Percentiles rank a stretch among this genome's conserved stretches.
phyloP scores from a whole-genome alignment of 768 basidiomycete genomes.

The Brasilioporus rufonigricans region DNA sequence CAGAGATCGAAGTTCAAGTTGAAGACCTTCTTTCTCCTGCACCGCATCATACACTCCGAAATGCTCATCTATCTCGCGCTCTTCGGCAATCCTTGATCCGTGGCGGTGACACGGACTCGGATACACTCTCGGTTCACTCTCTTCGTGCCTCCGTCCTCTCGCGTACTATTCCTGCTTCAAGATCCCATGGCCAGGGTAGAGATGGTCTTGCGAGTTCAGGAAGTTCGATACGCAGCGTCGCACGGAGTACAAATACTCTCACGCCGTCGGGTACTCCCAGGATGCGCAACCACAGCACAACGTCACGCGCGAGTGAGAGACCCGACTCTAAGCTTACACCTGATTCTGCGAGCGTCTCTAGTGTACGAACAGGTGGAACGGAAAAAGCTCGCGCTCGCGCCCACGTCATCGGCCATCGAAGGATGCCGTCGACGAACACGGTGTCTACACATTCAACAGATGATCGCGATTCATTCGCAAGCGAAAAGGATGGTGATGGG shows the following conservation, averaged over 20 bases:
- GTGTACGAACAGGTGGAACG: slow-evolving; percentile 22
- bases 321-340: slow-evolving; percentile 79
- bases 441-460: slow-evolving; percentile 7
- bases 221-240: slow-evolving; percentile 45
- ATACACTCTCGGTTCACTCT: slow-evolving; percentile 45
- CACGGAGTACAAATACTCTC: slow-evolving; percentile 38
- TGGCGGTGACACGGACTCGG: slow-evolving; percentile 34
- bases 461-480: background rate
- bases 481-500: slow-evolving; percentile 3
- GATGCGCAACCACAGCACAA: slow-evolving; percentile 27
- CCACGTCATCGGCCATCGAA: slow-evolving; percentile 19
- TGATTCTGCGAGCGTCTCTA: slow-evolving; percentile 29
- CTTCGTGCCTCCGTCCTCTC: slow-evolving; percentile 44
- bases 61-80: slow-evolving; percentile 28
- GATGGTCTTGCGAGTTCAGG: slow-evolving; percentile 26
- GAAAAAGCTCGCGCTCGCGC: slow-evolving; percentile 23
- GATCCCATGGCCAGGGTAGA: slow-evolving; percentile 23
- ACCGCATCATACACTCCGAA: slow-evolving; percentile 27
- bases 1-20: slow-evolving; percentile 77
- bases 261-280: slow-evolving; percentile 15
- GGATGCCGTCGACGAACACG: slow-evolving; percentile 20
- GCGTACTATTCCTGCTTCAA: slow-evolving; percentile 26
- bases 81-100: slow-evolving; percentile 30
- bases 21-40: slow-evolving; percentile 66
- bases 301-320: slow-evolving; percentile 33